Evolutionary conservation across 768 basidiomycete species (phyloP), one percentile per base, ranked within the genome.

Genomic region (Lyophyllum decastes): DNA sequence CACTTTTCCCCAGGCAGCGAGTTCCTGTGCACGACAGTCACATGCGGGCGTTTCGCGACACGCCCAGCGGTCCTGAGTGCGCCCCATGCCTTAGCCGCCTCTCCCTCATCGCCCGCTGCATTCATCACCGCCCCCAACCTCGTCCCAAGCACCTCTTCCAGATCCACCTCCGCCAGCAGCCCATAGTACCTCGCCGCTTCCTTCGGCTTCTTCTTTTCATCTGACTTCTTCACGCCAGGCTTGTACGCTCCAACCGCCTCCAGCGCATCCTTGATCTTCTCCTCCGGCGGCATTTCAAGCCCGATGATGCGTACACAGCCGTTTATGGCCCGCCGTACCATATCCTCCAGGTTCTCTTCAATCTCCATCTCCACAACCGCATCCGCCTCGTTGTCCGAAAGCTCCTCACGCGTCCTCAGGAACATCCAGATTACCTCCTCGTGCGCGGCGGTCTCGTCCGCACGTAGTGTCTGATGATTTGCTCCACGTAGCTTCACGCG

Each of bases 401-500:
- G 85, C 61, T 83, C 80, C 61, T 95, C 84, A 0, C 76, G 70
- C n/a, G 73, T 60, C 24, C 73, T 75, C 52, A 98, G 73, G 75
- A 99, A 98, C 72, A 77, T 78, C 85, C 87, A 87, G n/a, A 98
- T 71, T 19, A 95, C 83, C 5, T 83, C 78, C 71, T 97, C 95
- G 71, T 98, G 92, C 72, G 68, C 16, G 68, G 54, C 30, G 10
- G 66, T 69, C 4, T 53, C 51, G 60, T 88, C 85, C 0, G 88
- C 86, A 35, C 81, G 84, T 0, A 99, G 82, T 0, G 84, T 82
- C 69, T 98, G 90, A 75, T 99, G 97, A 60, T 89, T 91, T 4
- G 85, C 82, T 0, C 96, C 97, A 4, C 97, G 88, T 16, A 62
- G 57, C 5, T 82, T 65, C 53, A 99, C 80, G 21, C 95, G 89